Conservation (phyloP, 1,284 basidiomycete species). For the Hemileia vastatrix region DNA sequence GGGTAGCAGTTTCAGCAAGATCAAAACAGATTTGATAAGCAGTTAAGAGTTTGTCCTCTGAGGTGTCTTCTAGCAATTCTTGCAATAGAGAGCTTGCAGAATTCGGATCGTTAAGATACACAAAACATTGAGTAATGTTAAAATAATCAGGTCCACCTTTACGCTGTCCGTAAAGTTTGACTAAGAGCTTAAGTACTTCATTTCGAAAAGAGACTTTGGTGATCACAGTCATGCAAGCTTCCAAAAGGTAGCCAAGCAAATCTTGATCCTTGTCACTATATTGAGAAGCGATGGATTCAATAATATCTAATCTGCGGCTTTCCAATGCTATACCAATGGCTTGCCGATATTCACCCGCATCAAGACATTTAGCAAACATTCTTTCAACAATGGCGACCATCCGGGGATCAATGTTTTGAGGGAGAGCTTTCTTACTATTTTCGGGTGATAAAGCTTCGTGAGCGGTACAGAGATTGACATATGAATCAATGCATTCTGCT, state of each 20-base stretch:
- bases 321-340: slow-evolving; percentile 89
- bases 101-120: slow-evolving; percentile 67
- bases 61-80: slow-evolving; percentile 50
- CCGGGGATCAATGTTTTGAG: slow-evolving; percentile 59
- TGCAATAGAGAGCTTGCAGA: slow-evolving; percentile 62
- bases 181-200: slow-evolving; percentile 56
- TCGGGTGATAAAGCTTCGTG: slow-evolving; percentile 48
- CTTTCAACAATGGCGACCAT: slow-evolving; percentile 67
- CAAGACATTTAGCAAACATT: slow-evolving; percentile 71
- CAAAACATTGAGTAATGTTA: slow-evolving; percentile 73
- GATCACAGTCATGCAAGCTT: slow-evolving; percentile 67
- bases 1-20: slow-evolving; percentile 78
- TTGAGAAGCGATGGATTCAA: slow-evolving; percentile 62
- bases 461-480: slow-evolving; percentile 53
- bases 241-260: slow-evolving; percentile 78
- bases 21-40: slow-evolving; percentile 93
- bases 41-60: slow-evolving; percentile 56
- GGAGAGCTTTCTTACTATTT: slow-evolving; percentile 48
- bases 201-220: slow-evolving; percentile 71
- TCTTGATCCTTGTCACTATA: slow-evolving; percentile 54
- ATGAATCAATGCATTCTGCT: slow-evolving; percentile 91
- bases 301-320: slow-evolving; percentile 71
- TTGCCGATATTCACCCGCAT: slow-evolving; percentile 77
- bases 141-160: slow-evolving; percentile 59
- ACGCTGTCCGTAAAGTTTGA: slow-evolving; percentile 72